Conservation (phyloP, 2,329 filamentous ascomycete species). For the Penicillium sclerotigenum region DNA sequence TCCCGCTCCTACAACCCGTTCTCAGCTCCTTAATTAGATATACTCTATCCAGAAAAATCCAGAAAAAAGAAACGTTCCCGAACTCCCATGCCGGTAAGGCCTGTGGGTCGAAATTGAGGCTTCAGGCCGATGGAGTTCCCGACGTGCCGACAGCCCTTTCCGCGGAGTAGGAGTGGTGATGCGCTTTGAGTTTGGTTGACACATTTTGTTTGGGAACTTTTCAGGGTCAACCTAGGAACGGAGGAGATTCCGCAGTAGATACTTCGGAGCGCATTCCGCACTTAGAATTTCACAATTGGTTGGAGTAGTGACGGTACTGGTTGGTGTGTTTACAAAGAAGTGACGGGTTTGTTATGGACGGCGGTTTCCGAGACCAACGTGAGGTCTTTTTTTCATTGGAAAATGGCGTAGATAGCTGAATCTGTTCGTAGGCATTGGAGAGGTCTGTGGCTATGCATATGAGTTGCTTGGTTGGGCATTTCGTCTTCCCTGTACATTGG, state of each 20-base stretch:
- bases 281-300: not conserved
- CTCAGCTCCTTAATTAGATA: not conserved
- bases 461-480: not conserved
- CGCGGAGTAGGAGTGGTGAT: constrained; percentile 7
- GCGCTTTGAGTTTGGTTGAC: not conserved
- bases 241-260: not conserved
- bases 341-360: not conserved
- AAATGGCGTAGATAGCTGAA: not conserved
- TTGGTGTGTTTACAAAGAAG: not conserved
- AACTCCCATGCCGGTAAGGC: constrained; percentile 9
- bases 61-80: constrained; percentile 5
- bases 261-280: not conserved
- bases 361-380: not conserved
- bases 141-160: constrained; percentile 15
- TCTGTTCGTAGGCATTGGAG: not conserved
- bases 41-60: constrained; percentile 2
- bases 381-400: not conserved
- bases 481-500: constrained; percentile 2
- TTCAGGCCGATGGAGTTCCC: not conserved
- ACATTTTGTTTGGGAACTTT: not conserved
- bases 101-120: not conserved
- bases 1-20: not conserved
- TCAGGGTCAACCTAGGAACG: not conserved
- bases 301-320: too few relatives aligned
- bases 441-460: constrained; percentile 1